phyloP scores from a whole-genome alignment of 2,329 filamentous ascomycete species.

The Aspergillus sp. region DNA sequence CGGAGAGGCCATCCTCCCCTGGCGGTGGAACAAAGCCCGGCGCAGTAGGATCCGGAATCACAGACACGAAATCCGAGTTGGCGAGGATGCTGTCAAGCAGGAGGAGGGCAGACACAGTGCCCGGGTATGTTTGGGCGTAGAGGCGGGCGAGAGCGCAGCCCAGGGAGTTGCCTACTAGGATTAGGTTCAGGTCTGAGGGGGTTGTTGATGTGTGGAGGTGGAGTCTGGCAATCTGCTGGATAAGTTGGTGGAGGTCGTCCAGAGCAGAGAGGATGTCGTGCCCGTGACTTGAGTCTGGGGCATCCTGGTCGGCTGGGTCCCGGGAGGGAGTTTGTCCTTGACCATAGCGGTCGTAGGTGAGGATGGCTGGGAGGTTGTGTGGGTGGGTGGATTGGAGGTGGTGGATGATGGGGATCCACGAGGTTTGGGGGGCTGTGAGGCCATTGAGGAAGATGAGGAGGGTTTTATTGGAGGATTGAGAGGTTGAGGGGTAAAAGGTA shows the following conservation, averaged over 20 bases:
- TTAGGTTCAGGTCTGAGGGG: conserved; percentile 31
- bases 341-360: conserved; percentile 61
- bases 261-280: conserved; percentile 9
- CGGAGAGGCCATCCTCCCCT: conserved; percentile 39
- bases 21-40: conserved; percentile 48
- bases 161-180: conserved; percentile 56
- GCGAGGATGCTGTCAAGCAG: conserved; percentile 62
- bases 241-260: conserved; percentile 46
- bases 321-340: conserved; percentile 54
- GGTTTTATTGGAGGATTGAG: conserved; percentile 11
- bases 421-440: conserved; percentile 42
- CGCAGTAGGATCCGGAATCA: conserved; percentile 59
- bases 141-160: conserved; percentile 56
- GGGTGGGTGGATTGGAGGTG: conserved; percentile 21
- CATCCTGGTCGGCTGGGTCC: conserved; percentile 42
- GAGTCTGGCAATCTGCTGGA: conserved; percentile 41
- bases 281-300: conserved; percentile 29
- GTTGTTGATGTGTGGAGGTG: conserved; percentile 24
- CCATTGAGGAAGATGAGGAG: conserved; percentile 51
- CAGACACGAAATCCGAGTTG: conserved; percentile 56
- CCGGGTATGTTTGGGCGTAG: conserved; percentile 51
- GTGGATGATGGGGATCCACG: conserved; percentile 40
- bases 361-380: conserved; percentile 43
- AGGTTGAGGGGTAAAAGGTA: conserved; percentile 13
- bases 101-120: conserved; percentile 49